Conservation (phyloP, 163 green algal species). For the Chlamydomonas reinhardtii region DNA sequence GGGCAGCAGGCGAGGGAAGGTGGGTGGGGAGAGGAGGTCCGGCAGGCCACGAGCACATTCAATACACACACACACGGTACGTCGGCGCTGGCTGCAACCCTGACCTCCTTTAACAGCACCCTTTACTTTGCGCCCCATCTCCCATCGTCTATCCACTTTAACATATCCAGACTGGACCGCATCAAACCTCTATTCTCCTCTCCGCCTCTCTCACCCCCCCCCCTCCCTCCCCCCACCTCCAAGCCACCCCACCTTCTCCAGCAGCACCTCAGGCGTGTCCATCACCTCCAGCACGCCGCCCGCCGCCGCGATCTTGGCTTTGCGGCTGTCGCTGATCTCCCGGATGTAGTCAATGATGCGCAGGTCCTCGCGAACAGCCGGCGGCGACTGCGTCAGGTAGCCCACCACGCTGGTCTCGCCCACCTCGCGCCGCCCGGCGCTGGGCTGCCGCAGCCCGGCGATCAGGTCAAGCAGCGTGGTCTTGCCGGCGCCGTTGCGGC, state of each 20-base stretch:
- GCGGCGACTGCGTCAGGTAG: conserved; percentile 86
- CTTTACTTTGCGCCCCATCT: too few relatives aligned
- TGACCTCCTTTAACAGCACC: too few relatives aligned
- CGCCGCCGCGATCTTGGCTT: conserved; percentile 42
- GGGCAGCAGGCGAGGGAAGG: neutral
- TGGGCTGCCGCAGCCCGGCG: conserved; percentile 50
- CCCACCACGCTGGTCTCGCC: conserved; percentile 81
- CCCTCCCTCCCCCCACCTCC: too few relatives aligned
- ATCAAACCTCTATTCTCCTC: too few relatives aligned
- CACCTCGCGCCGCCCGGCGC: conserved; percentile 63
- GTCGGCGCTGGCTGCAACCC: too few relatives aligned
- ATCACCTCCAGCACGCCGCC: conserved; percentile 38
- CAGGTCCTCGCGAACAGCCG: conserved; percentile 68
- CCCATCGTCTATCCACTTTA: too few relatives aligned
- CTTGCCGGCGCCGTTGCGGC: conserved; percentile 85
- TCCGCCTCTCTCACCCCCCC: too few relatives aligned
- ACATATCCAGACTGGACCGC: too few relatives aligned
- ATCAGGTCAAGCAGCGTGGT: conserved; percentile 83
- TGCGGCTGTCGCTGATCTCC: conserved; percentile 67
- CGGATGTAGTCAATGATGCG: conserved; percentile 70
- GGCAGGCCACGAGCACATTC: too few relatives aligned
- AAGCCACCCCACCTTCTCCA: conserved; percentile 70
- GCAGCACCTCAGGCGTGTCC: conserved; percentile 61
- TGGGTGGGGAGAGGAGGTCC: neutral
- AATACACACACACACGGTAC: too few relatives aligned